These are phyloP conservation scores for Nemophila menziesii DNA, from an alignment of 257 asterid species.

Conservation along the genomic window DNA sequence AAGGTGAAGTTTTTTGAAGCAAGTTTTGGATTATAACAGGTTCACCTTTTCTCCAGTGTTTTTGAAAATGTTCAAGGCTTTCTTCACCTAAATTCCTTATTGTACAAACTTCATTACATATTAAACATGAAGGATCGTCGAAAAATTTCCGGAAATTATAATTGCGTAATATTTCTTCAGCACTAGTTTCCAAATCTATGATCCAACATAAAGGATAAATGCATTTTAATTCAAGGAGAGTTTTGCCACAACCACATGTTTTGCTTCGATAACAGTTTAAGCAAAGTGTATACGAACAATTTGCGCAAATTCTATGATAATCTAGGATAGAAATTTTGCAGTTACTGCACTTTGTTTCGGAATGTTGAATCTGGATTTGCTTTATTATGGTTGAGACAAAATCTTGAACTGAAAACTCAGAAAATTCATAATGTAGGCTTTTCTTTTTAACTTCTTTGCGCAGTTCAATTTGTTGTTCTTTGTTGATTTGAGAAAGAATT, in stretches of 20 bases:
- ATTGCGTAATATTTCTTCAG: constrained; percentile 50
- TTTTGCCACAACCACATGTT: constrained; percentile 64
- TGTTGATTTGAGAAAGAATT: constrained; percentile 52
- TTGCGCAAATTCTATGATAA: constrained; percentile 82
- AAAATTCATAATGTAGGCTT: too few species aligned
- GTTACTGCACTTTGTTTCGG: constrained; percentile 52
- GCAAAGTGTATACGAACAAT: constrained; percentile 78
- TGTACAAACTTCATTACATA: constrained; percentile 28
- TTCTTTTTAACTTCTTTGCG: constrained; percentile 63
- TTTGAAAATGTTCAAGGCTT: constrained; percentile 69
- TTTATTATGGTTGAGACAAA: too few species aligned
- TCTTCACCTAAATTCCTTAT: constrained; percentile 52
- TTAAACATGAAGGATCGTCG: constrained; percentile 34
- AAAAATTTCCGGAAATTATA: constrained; percentile 29
- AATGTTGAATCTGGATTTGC: constrained; percentile 39
- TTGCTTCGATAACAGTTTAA: constrained; percentile 52
- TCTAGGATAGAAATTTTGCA: constrained; percentile 66
- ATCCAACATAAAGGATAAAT: constrained; percentile 62
- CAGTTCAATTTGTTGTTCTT: constrained; percentile 53
- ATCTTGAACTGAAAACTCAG: too few species aligned
- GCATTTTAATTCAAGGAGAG: constrained; percentile 59
- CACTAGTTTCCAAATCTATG: constrained; percentile 58
- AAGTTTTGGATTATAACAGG: constrained; percentile 80
- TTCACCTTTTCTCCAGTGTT: constrained; percentile 83
- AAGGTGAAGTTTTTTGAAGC: constrained; percentile 32